These are phyloP conservation scores for Phytophthora pluvialis DNA, from an alignment of 352 stramenopile genomes.

Conservation along the genomic window DNA sequence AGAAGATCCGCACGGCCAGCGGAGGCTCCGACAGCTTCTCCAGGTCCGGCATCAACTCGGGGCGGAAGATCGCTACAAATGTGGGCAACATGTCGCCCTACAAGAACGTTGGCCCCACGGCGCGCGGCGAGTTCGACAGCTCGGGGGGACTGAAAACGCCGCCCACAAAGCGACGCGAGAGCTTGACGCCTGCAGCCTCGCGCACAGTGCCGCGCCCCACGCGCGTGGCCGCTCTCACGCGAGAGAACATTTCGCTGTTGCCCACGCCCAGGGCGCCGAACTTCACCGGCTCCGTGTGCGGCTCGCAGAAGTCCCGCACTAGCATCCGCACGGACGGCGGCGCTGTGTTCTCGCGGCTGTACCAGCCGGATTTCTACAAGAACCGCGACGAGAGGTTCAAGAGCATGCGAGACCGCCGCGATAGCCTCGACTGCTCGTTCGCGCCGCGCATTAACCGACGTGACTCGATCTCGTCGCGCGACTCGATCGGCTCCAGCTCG, in stretches of 20 bases:
- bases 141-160: conserved; percentile 42
- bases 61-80: conserved; percentile 32
- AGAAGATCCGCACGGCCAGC: conserved; percentile 25
- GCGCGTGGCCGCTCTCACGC: conserved; percentile 73
- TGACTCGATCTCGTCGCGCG: conserved; percentile 65
- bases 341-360: conserved; percentile 82
- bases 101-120: conserved; percentile 32
- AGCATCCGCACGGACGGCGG: conserved; percentile 81
- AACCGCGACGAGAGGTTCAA: conserved; percentile 75
- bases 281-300: conserved; percentile 64
- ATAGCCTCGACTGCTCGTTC: conserved; percentile 68
- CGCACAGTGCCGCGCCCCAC: conserved; percentile 41
- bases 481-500: conserved; percentile 66
- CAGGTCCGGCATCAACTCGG: conserved; percentile 35
- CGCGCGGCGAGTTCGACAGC: conserved; percentile 25
- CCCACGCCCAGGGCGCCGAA: conserved; percentile 53
- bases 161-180: conserved; percentile 33
- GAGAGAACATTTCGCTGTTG: conserved; percentile 82
- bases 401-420: conserved; percentile 65
- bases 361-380: conserved; percentile 88
- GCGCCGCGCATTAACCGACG: conserved; percentile 61
- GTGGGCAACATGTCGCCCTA: conserved; percentile 38
- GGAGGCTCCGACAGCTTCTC: conserved; percentile 34
- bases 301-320: conserved; percentile 76
- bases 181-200: conserved; percentile 17